These are phyloP conservation scores for Aurantiochytrium sp. DNA, from an alignment of 108 stramenopile genomes.

Conservation along the genomic window DNA sequence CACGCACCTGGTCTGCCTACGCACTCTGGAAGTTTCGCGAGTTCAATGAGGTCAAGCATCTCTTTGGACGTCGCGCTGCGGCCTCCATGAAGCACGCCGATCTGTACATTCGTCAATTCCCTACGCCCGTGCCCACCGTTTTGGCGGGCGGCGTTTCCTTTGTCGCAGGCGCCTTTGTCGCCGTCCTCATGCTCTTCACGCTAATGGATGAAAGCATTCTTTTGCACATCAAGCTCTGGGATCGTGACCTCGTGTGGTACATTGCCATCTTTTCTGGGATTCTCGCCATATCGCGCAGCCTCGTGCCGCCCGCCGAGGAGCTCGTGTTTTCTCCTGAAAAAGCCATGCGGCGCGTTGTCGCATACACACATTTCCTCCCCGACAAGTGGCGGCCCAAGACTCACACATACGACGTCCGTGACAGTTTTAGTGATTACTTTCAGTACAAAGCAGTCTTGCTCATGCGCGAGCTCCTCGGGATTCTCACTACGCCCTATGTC, in stretches of 20 bases:
- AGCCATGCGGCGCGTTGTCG: neutral
- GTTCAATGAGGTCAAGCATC: slow-evolving; percentile 87
- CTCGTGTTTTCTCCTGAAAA: neutral
- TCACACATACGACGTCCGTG: neutral
- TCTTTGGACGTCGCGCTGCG: slow-evolving; percentile 69
- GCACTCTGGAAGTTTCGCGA: slow-evolving; percentile 86
- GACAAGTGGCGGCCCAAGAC: neutral
- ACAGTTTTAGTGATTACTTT: neutral
- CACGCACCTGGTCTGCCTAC: slow-evolving; percentile 73
- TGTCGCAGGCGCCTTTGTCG: slow-evolving; percentile 82
- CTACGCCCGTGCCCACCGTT: slow-evolving; percentile 62
- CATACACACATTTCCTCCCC: neutral
- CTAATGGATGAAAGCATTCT: slow-evolving; percentile 83
- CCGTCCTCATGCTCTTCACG: slow-evolving; percentile 73
- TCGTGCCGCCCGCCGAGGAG: neutral
- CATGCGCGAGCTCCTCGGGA: neutral
- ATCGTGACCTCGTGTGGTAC: slow-evolving; percentile 57
- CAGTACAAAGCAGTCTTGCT: neutral
- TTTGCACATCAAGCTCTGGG: slow-evolving; percentile 76
- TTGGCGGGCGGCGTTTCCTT: slow-evolving; percentile 70
- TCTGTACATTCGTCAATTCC: slow-evolving; percentile 71
- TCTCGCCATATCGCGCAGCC: neutral
- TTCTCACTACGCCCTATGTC: neutral
- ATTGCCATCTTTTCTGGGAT: slow-evolving; percentile 9
- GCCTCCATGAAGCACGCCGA: slow-evolving; percentile 76